Percentiles rank a stretch among this genome's conserved stretches.
phyloP scores from a whole-genome alignment of 2,329 filamentous ascomycete genomes.

The Polychaeton citri region DNA sequence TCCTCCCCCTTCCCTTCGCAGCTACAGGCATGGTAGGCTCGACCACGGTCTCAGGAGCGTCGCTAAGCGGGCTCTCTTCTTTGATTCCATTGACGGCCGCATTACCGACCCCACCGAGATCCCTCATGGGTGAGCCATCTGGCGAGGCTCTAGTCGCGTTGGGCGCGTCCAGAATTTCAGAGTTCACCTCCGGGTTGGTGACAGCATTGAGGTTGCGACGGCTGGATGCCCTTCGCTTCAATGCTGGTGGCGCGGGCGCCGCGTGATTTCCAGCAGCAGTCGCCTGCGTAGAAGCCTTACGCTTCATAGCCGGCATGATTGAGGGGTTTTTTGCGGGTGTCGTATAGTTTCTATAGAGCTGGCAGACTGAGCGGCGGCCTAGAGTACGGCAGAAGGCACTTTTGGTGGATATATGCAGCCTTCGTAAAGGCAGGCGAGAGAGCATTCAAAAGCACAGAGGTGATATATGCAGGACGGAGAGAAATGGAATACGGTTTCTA shows the following conservation, averaged over 20 bases:
- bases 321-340: too few species aligned
- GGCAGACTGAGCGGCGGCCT: too few species aligned
- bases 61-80: slow-evolving; percentile 21
- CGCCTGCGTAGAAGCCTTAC: slow-evolving; percentile 2
- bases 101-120: too few species aligned
- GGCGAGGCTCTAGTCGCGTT: slow-evolving; percentile 30
- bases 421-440: neutral
- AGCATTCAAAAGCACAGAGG: neutral
- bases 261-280: too few species aligned
- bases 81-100: slow-evolving; percentile 9
- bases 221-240: slow-evolving; percentile 6
- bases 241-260: slow-evolving; percentile 3
- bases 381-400: too few species aligned
- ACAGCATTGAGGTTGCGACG: slow-evolving; percentile 7
- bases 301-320: neutral
- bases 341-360: too few species aligned
- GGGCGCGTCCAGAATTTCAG: slow-evolving; percentile 29
- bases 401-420: too few species aligned
- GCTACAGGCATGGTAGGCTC: slow-evolving; percentile 7
- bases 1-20: slow-evolving; percentile 11
- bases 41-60: slow-evolving; percentile 20
- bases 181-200: slow-evolving; percentile 19
- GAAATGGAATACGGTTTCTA: too few species aligned
- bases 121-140: slow-evolving; percentile 17
- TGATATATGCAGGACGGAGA: too few species aligned